Base-by-base conservation (phyloP, 805 yeast species). In the Teunomyces gatunensis region DNA sequence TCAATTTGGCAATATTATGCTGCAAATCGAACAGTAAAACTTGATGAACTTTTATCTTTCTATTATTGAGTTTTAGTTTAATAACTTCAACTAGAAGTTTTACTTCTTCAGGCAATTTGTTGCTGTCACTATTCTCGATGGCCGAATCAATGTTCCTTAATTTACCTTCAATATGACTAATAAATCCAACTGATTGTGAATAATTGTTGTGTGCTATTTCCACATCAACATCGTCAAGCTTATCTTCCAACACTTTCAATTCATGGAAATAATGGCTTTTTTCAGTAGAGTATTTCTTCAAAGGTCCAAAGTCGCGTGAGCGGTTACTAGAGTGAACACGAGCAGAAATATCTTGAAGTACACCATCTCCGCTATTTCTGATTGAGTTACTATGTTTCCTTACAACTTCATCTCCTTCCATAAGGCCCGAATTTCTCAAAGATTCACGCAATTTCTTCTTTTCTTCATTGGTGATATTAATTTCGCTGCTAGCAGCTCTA, bases 141-240 rank as follows among this genome's bases (percentile, higher is more conserved):
- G 63, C 59, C 13, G 50, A 54, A 46, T 72, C 74, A 9, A 68
- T 63, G 18, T 52, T 55, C 5, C 50, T 44, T 17, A 73, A 53
- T 45, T 67, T 64, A 11, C 56, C 53, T 46, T 71, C 75, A 34
- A 72, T 69, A 51, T 69, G 69, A 27, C 59, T 60, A 36, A 73
- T 63, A 23, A 69, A 56, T 6, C 74, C 75, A 15, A 77, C 78
- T 3, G 80, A 73, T 37, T 68, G 71, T 44, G 60, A 65, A 55
- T 76, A 84, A 47, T 77, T 74, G 45, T 79, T 77, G 55, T 85
- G 84, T 9, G 88, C 84, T 21, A 86, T 72, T 46, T 74, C 74
- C 11, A 84, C 80, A 59, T 87, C 94, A 36, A 85, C 73, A 47
- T 85, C 89, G 57, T 86, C 89, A 13, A 87, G 69, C 28, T 72